A percentile compares a stretch with the other conserved stretches of the same genome.
phyloP scores from a whole-genome alignment of 768 basidiomycete genomes.

The Leucosporidium yakuticum region DNA sequence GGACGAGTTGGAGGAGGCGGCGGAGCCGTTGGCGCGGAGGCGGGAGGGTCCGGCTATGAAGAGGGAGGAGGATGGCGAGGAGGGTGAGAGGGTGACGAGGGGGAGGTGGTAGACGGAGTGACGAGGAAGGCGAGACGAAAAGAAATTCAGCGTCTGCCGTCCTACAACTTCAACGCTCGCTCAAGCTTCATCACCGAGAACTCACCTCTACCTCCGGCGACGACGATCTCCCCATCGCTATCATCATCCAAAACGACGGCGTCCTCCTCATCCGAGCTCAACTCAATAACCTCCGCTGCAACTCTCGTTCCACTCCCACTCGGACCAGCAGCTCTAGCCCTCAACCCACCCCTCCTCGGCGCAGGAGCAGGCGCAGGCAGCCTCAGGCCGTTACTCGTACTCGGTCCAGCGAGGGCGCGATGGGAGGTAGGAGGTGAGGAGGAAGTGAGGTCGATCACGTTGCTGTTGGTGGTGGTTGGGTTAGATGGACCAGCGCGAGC shows the following conservation, averaged over 20 bases:
- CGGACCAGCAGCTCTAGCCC: not conserved
- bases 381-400: not conserved
- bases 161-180: too few species aligned
- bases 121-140: constrained; percentile 5
- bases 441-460: constrained; percentile 7
- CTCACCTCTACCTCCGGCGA: not conserved
- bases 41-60: not conserved
- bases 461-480: too few species aligned
- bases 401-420: not conserved
- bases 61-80: not conserved
- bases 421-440: not conserved
- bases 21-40: not conserved
- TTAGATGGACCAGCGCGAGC: too few species aligned
- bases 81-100: not conserved
- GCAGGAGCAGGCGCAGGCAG: not conserved
- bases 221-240: constrained; percentile 5
- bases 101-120: not conserved
- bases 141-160: too few species aligned
- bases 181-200: not conserved
- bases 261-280: not conserved
- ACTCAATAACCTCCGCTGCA: not conserved
- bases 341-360: not conserved
- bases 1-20: not conserved
- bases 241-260: not conserved
- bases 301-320: not conserved